A percentile compares a stretch with the other conserved stretches of the same genome.
phyloP scores from a whole-genome alignment of 345 rosid genomes.

The Eucalyptus cloeziana region DNA sequence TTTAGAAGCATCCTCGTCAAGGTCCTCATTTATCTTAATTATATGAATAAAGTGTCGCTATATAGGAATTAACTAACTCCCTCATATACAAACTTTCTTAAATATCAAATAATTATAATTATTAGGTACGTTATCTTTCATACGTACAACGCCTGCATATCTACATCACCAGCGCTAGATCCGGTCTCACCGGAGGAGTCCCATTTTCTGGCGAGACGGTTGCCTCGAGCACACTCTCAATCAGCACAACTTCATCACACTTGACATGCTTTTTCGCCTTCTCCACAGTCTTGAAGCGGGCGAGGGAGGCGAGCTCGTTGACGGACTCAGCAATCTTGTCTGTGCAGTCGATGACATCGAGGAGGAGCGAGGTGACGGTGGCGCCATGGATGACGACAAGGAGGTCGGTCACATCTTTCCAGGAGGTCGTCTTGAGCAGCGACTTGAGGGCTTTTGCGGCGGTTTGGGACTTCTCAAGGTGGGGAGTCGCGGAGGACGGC shows the following conservation, averaged over 20 bases:
- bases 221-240: not conserved
- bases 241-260: not conserved
- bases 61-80: no score
- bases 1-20: no score
- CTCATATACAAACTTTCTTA: not conserved
- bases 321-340: slow-evolving; percentile 42
- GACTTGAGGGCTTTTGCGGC: slow-evolving; percentile 22
- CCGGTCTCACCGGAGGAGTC: not conserved
- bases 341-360: slow-evolving; percentile 31
- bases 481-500: slow-evolving; percentile 20
- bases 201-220: not conserved
- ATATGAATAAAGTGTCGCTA: no score
- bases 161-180: not conserved
- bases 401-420: slow-evolving; percentile 23
- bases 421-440: slow-evolving; percentile 25
- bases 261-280: not conserved
- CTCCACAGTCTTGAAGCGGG: slow-evolving; percentile 14
- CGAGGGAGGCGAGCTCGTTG: slow-evolving; percentile 38
- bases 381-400: slow-evolving; percentile 21
- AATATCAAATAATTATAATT: not conserved
- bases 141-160: not conserved
- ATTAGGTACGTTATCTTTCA: not conserved
- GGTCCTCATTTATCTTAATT: no score
- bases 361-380: slow-evolving; percentile 41
- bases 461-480: slow-evolving; percentile 24